Evolutionary conservation across 192 early-diverging fungal species (phyloP).

Genomic region (Chytriomyces confervae): DNA sequence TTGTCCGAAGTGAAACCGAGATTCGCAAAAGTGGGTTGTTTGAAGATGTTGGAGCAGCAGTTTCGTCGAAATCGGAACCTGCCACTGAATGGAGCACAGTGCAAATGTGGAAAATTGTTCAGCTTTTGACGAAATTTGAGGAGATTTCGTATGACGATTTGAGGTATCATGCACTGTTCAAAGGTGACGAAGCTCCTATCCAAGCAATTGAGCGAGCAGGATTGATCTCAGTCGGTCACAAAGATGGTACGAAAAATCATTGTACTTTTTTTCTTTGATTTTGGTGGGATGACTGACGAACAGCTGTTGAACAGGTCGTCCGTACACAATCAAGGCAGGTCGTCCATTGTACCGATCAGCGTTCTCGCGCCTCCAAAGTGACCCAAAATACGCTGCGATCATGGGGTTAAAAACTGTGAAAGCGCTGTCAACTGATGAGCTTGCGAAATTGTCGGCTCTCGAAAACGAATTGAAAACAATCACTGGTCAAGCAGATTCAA

Average conservation of each 20-base stretch:
- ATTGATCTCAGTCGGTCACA: constrained; percentile 78
- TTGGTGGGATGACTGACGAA: neutral
- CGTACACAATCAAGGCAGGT: constrained; percentile 76
- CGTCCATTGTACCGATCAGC: constrained; percentile 84
- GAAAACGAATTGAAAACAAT: constrained; percentile 48
- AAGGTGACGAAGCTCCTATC: constrained; percentile 79
- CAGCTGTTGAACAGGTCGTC: constrained; percentile 65
- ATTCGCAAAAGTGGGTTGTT: constrained; percentile 87
- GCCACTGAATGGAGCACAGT: constrained; percentile 77
- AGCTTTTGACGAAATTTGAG: constrained; percentile 64
- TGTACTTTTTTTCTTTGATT: constrained; percentile 28
- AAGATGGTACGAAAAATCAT: constrained; percentile 60
- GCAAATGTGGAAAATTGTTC: constrained; percentile 91
- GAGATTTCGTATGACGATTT: constrained; percentile 84
- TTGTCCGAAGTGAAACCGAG: constrained; percentile 79
- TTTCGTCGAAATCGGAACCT: constrained; percentile 23
- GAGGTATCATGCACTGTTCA: constrained; percentile 81
- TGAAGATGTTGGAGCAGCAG: constrained; percentile 48
- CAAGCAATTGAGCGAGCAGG: constrained; percentile 89
- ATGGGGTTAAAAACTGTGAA: constrained; percentile 71
- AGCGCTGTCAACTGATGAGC: constrained; percentile 41
- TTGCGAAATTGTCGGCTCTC: constrained; percentile 40
- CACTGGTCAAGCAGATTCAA: constrained; percentile 18
- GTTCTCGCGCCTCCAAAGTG: constrained; percentile 76
- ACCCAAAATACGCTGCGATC: constrained; percentile 72